A percentile compares a stretch with the other conserved stretches of the same genome.
These are phyloP conservation scores for Peltaster fructicola DNA, from an alignment of 2,329 filamentous ascomycete species.

Conservation along the genomic window DNA sequence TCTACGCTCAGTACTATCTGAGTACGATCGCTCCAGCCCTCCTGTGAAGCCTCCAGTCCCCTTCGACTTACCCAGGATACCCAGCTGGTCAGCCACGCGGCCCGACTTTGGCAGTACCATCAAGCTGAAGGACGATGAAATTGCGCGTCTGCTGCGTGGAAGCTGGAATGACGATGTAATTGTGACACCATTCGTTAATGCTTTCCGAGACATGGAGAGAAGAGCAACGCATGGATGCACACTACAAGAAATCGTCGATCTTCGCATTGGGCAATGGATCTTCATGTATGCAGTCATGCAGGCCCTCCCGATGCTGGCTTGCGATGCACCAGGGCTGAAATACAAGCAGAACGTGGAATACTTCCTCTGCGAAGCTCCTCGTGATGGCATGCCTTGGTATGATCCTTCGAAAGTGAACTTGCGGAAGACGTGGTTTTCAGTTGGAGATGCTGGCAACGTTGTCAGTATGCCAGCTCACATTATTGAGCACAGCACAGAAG, in stretches of 20 bases:
- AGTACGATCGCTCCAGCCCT: slow-evolving; percentile 77
- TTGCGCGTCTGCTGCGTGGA: slow-evolving; percentile 57
- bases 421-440: slow-evolving; percentile 54
- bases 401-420: slow-evolving; percentile 32
- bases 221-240: slow-evolving; percentile 48
- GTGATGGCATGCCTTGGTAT: slow-evolving; percentile 57
- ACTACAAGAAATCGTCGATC: slow-evolving; percentile 49
- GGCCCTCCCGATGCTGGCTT: slow-evolving; percentile 57
- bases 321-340: slow-evolving; percentile 54
- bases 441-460: slow-evolving; percentile 46
- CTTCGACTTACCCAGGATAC: slow-evolving; percentile 69
- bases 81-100: slow-evolving; percentile 47
- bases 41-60: slow-evolving; percentile 83
- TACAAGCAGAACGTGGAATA: slow-evolving; percentile 61
- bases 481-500: slow-evolving; percentile 49
- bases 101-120: slow-evolving; percentile 47
- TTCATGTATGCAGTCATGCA: slow-evolving; percentile 67
- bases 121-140: slow-evolving; percentile 59
- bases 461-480: slow-evolving; percentile 46
- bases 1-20: slow-evolving; percentile 61
- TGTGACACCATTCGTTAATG: slow-evolving; percentile 44
- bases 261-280: slow-evolving; percentile 62
- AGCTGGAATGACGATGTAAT: slow-evolving; percentile 64
- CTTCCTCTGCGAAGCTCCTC: slow-evolving; percentile 60
- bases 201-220: slow-evolving; percentile 54